Evolutionary conservation across 371 early-diverging fungal species (phyloP).

Genomic region (Zychaea mexicana): DNA sequence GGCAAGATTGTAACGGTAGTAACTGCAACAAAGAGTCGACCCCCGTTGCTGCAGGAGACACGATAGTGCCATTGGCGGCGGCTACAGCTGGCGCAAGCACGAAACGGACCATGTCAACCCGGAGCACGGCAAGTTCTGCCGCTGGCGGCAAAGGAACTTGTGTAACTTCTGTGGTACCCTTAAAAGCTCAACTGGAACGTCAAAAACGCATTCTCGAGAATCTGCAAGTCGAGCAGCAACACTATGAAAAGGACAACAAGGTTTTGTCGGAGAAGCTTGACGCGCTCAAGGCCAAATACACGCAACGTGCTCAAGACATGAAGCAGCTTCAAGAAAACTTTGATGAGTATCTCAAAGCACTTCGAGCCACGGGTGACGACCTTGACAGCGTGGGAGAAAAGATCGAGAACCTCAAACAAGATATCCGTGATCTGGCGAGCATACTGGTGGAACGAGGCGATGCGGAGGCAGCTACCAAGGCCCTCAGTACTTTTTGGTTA

Average conservation of each 20-base stretch:
- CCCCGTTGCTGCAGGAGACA: conserved; percentile 1
- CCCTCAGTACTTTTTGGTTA: conserved; percentile 41
- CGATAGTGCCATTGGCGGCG: background rate
- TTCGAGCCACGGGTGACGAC: conserved; percentile 45
- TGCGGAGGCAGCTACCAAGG: conserved; percentile 21
- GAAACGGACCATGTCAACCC: background rate
- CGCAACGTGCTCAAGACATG: conserved; percentile 24
- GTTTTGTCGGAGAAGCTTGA: conserved; percentile 20
- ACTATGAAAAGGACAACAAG: conserved; percentile 15
- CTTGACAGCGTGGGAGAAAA: conserved; percentile 24
- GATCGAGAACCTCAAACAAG: conserved; percentile 19
- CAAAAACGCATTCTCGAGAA: conserved; percentile 27
- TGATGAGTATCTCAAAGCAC: conserved; percentile 26
- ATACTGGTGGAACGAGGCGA: conserved; percentile 29
- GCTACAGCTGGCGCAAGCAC: conserved; percentile 3
- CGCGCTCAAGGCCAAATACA: conserved; percentile 18
- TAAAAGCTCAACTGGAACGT: conserved; percentile 19
- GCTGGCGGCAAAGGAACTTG: conserved; percentile 7
- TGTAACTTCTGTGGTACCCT: conserved; percentile 8
- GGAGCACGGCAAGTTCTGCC: conserved; percentile 3
- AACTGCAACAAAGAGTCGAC: background rate
- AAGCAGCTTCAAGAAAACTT: conserved; percentile 29
- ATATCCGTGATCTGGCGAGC: conserved; percentile 27
- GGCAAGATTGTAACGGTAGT: background rate
- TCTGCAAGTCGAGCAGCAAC: conserved; percentile 22